Base-by-base conservation (phyloP, 2,329 filamentous ascomycete species). In the Hypoxylon sp. region DNA sequence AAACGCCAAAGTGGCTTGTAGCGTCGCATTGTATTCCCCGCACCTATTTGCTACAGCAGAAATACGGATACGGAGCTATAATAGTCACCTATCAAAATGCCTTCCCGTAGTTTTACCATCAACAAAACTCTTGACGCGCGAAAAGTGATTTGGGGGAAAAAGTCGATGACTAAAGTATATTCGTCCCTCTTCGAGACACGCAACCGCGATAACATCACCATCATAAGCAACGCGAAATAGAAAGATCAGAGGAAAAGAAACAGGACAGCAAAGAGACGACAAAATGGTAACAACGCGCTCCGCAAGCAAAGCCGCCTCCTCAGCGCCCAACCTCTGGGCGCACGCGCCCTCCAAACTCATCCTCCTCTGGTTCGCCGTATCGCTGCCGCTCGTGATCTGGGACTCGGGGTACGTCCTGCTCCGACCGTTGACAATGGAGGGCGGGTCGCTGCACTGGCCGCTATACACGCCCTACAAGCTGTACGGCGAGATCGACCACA, bases 341-440 rank as follows among this genome's bases (percentile, higher is more conserved):
- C 86, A 89, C 79, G 74, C 79, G 4, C 86, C 86, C 4, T 79
- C 82, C 6, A 65, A 74, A 1, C 60, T 77, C 0, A 86, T 83
- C 21, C 85, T 93, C 46, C 72, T 89, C 69, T 97, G 93, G 93
- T 84, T 97, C 25, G 80, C 85, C 64, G 70, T 95, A 67, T 94
- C 92, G 19, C 81, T 96, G 14, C 93, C 92, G 1, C 85, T 97
- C 66, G 93, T 97, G 52, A 76, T 88, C 55, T 97, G 94, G 94
- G 94, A 97, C 81, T 87, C 87, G 30, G 82, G 84, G 63, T 97
- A 97, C 82, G 89, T 97, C 41, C 83, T 97, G 50, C 82, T 92
- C 59, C 92, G 94, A 19, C 94, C 94, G 30, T 87, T 90, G 79
- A 92, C 89, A 63, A 96, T 97, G 92, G 88, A 90, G 0, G 92